These are phyloP conservation scores for Domatiomyces globalis DNA, from an alignment of 2,329 filamentous ascomycete species.

Conservation along the genomic window DNA sequence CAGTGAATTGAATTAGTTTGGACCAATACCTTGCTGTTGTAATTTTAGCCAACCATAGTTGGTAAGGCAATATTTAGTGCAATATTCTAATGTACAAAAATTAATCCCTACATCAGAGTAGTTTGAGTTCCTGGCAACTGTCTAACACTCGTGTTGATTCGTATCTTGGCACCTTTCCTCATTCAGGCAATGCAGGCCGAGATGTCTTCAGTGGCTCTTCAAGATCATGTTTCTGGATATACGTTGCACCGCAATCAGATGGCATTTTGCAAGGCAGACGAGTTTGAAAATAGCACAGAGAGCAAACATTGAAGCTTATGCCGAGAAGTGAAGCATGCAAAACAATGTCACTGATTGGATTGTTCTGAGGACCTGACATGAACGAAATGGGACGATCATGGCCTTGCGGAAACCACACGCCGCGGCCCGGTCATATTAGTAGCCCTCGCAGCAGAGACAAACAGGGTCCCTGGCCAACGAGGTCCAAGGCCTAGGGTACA, in stretches of 20 bases:
- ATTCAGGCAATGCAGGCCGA: background rate
- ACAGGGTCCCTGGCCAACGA: background rate
- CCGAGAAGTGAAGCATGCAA: background rate
- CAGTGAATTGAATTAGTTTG: no score
- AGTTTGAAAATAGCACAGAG: background rate
- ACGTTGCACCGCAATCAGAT: background rate
- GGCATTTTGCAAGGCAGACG: no score
- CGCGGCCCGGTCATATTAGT: background rate
- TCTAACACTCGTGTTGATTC: background rate
- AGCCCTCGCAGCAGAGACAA: background rate
- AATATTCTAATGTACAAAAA: no score
- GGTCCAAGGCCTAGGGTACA: background rate
- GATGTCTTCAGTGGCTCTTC: background rate
- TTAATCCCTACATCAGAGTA: no score
- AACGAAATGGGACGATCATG: background rate
- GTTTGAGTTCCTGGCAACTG: background rate
- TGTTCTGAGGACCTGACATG: background rate
- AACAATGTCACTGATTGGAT: background rate
- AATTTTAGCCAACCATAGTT: no score
- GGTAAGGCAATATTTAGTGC: no score
- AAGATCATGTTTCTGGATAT: background rate
- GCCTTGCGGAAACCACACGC: background rate
- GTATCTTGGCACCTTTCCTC: background rate
- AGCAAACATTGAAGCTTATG: background rate
- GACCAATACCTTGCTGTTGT: no score